phyloP scores from a whole-genome alignment of 441 rosid genomes.

The Erodium texanum region DNA sequence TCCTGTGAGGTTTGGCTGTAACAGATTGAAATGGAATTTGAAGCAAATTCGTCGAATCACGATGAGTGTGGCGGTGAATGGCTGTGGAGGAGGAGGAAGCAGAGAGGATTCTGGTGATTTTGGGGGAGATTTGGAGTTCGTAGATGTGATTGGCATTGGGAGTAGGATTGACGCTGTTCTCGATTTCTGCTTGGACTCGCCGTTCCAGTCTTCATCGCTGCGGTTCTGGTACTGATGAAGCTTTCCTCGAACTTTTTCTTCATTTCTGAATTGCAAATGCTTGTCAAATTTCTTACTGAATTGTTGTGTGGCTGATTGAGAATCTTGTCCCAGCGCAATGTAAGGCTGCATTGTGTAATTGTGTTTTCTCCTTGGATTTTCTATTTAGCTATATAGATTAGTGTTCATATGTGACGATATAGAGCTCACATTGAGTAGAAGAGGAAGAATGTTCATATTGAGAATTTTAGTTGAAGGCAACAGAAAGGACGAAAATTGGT shows the following conservation, averaged over 20 bases:
- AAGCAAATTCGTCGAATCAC: conserved; percentile 18
- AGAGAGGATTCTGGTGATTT: conserved; percentile 11
- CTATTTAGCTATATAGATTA: background rate
- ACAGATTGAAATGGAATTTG: conserved; percentile 16
- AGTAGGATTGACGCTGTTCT: conserved; percentile 67
- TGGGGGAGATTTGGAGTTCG: conserved; percentile 23
- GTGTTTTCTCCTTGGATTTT: background rate
- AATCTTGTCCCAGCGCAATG: background rate
- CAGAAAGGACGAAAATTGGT: background rate
- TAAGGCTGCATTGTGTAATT: background rate
- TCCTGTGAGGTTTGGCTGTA: conserved; percentile 8
- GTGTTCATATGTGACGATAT: background rate
- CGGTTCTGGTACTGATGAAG: conserved; percentile 54
- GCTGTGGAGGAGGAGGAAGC: conserved; percentile 8
- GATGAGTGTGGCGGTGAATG: conserved; percentile 24
- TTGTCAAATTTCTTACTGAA: background rate
- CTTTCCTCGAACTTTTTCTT: background rate
- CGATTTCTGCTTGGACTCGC: conserved; percentile 65
- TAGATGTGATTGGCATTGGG: conserved; percentile 72
- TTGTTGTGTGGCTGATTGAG: background rate
- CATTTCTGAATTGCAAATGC: too few species aligned
- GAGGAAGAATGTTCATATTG: background rate
- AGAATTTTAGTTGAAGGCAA: background rate
- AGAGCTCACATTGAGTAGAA: background rate
- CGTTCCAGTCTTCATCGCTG: conserved; percentile 46